These are phyloP conservation scores for Plectranthus barbatus DNA, from an alignment of 257 asterid species.

Conservation along the genomic window DNA sequence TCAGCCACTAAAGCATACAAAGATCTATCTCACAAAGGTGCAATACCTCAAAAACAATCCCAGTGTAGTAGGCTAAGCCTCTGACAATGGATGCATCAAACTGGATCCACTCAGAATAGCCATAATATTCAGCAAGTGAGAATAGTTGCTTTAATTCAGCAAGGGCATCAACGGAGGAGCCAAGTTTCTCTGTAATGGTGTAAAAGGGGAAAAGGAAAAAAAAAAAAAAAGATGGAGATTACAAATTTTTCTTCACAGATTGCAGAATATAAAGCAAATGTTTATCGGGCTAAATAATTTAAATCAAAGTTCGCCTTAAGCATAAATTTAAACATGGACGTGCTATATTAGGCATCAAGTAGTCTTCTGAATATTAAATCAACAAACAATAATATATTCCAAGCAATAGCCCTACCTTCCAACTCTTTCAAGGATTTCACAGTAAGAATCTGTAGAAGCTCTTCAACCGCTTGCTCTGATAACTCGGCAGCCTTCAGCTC, in stretches of 20 bases:
- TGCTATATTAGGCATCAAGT: neutral
- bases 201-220: no score
- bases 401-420: constrained; percentile 53
- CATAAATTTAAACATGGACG: neutral
- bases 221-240: neutral
- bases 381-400: no score
- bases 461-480: constrained; percentile 83
- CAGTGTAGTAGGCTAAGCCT: constrained; percentile 94
- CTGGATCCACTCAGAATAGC: constrained; percentile 91
- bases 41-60: constrained; percentile 88
- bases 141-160: constrained; percentile 73
- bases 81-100: constrained; percentile 97
- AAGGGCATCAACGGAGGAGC: constrained; percentile 67
- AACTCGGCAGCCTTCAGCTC: constrained; percentile 70
- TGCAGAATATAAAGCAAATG: neutral
- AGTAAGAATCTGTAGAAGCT: constrained; percentile 71
- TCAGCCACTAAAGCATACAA: neutral
- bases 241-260: neutral
- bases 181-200: constrained; percentile 61
- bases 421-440: constrained; percentile 68
- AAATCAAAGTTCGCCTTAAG: neutral
- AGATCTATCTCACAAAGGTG: neutral
- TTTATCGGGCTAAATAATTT: neutral
- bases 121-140: constrained; percentile 78
- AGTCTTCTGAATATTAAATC: neutral